Percentiles rank a stretch among this genome's conserved stretches.
Evolutionary conservation across 371 early-diverging fungal genomes (phyloP).

Genomic region (Lichtheimia hyalospora): DNA sequence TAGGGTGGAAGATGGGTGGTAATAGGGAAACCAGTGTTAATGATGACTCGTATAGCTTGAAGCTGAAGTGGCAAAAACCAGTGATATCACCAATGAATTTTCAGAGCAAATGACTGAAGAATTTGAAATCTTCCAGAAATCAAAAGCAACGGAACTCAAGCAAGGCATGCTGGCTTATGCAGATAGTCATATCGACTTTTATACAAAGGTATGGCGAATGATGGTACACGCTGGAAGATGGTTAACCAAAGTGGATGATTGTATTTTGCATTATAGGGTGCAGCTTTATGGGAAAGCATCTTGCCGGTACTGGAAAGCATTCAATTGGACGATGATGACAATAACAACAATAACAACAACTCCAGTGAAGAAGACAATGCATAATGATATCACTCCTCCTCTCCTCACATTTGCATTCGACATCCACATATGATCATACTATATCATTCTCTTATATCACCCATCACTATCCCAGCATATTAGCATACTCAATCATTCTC

Average conservation of each 20-base stretch:
- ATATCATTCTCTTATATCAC: no score
- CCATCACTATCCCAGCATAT: background rate
- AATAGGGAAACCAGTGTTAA: background rate
- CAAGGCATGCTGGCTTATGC: constrained; percentile 73
- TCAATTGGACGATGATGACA: constrained; percentile 6
- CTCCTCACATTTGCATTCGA: no score
- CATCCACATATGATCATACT: no score
- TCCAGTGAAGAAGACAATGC: no score
- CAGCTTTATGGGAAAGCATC: constrained; percentile 15
- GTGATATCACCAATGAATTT: constrained; percentile 70
- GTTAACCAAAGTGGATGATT: background rate
- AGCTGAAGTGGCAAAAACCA: constrained; percentile 72
- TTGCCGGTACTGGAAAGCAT: constrained; percentile 14
- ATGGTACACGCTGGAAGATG: background rate
- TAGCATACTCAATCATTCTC: background rate
- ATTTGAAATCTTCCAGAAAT: constrained; percentile 74
- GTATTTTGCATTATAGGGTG: constrained; percentile 11
- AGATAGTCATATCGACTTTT: constrained; percentile 79
- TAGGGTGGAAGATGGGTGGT: background rate
- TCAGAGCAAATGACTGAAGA: constrained; percentile 79
- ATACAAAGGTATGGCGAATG: constrained; percentile 22
- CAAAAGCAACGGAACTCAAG: constrained; percentile 80
- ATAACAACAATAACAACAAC: no score
- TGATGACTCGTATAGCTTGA: constrained; percentile 56
- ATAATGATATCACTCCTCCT: no score